Percentiles rank a stretch among this genome's conserved stretches.
Evolutionary conservation across 1,139 yeast genomes (phyloP).

Genomic region (Geotrichum europaeum): DNA sequence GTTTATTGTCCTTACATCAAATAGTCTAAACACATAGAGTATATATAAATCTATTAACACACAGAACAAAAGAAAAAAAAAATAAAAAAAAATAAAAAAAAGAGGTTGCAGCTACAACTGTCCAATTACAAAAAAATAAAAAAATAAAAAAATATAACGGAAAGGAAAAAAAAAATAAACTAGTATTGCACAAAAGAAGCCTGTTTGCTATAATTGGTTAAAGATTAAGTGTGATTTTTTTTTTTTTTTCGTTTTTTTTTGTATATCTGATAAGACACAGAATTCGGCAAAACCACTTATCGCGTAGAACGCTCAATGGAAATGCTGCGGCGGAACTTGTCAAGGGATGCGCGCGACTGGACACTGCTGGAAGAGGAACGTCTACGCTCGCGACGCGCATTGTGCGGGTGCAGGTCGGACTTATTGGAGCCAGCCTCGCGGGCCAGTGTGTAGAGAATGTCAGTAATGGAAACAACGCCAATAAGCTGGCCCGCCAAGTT

Average conservation of each 20-base stretch:
- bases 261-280: neutral
- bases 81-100: no score
- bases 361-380: conserved; percentile 41
- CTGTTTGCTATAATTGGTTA: neutral
- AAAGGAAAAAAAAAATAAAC: no score
- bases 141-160: no score
- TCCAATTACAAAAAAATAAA: no score
- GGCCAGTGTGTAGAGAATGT: conserved; percentile 75
- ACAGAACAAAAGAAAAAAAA: no score
- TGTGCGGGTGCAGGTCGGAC: conserved; percentile 70
- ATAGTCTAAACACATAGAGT: no score
- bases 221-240: neutral
- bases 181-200: no score
- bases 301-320: conserved; percentile 18
- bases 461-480: conserved; percentile 90
- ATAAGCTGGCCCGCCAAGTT: conserved; percentile 68
- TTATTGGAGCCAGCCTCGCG: conserved; percentile 48
- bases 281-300: neutral
- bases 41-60: no score
- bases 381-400: conserved; percentile 85
- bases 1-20: no score
- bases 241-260: neutral
- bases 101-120: no score
- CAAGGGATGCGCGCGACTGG: conserved; percentile 20
- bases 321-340: conserved; percentile 20